phyloP scores from a whole-genome alignment of 2,329 filamentous ascomycete species.

The Fusarium graminum region DNA sequence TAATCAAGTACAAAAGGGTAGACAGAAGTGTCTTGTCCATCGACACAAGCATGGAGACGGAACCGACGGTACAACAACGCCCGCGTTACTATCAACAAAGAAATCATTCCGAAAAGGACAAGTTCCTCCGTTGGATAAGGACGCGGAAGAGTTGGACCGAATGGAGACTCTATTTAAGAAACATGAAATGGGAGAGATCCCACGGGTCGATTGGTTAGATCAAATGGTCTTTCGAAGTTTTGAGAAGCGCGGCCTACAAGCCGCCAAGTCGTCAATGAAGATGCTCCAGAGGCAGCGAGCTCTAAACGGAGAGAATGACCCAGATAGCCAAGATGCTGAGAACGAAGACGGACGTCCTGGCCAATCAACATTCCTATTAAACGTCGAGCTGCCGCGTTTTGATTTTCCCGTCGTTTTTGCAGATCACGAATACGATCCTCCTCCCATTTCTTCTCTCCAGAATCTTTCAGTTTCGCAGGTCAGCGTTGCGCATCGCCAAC shows the following conservation, averaged over 20 bases:
- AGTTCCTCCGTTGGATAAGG: slow-evolving; percentile 71
- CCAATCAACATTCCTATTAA: slow-evolving; percentile 79
- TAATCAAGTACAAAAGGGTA: slow-evolving; percentile 89
- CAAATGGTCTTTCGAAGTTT: slow-evolving; percentile 92
- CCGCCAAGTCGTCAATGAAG: slow-evolving; percentile 73
- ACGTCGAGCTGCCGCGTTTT: slow-evolving; percentile 92
- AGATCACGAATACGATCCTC: slow-evolving; percentile 90
- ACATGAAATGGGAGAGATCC: slow-evolving; percentile 97
- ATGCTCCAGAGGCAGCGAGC: slow-evolving; percentile 64
- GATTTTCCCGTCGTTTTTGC: slow-evolving; percentile 96
- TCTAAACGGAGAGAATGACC: slow-evolving; percentile 55
- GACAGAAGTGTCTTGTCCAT: slow-evolving; percentile 91
- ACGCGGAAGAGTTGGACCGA: slow-evolving; percentile 86
- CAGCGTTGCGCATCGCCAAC: slow-evolving; percentile 81
- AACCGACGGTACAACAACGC: slow-evolving; percentile 82
- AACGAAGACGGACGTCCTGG: slow-evolving; percentile 61
- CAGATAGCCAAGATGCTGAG: slow-evolving; percentile 49
- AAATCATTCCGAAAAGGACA: slow-evolving; percentile 64
- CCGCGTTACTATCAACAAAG: slow-evolving; percentile 71
- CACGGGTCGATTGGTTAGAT: slow-evolving; percentile 94
- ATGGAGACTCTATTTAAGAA: slow-evolving; percentile 94
- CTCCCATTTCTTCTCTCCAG: slow-evolving; percentile 82
- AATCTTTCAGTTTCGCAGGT: slow-evolving; percentile 69
- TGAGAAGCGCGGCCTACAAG: slow-evolving; percentile 79
- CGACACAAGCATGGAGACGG: slow-evolving; percentile 88